phyloP scores from a whole-genome alignment of 164 flowering plant genomes.

The Aristolochia fimbriata region DNA sequence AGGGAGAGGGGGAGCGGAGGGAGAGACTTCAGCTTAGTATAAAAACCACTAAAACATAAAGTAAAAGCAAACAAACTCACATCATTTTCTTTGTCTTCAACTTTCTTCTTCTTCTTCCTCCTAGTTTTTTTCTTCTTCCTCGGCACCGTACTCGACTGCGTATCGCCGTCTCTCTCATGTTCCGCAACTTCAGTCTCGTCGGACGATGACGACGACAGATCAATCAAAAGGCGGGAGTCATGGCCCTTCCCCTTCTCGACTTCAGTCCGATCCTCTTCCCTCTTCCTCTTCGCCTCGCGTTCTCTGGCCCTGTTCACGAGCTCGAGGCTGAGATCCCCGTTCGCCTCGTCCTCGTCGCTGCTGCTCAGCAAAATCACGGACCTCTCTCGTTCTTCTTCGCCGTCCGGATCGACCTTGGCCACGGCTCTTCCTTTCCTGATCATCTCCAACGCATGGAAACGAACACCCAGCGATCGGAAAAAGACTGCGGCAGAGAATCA shows the following conservation, averaged over 20 bases:
- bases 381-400: not conserved
- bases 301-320: slow-evolving; percentile 43
- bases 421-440: too few species aligned
- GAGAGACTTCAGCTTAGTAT: too few species aligned
- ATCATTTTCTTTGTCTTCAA: slow-evolving; percentile 4
- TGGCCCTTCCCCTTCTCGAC: slow-evolving; percentile 1
- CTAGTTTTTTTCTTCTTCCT: slow-evolving; percentile 5
- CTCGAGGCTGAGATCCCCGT: slow-evolving; percentile 52
- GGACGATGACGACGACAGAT: slow-evolving; percentile 16
- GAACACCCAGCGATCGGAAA: too few species aligned
- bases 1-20: too few species aligned
- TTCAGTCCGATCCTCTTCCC: slow-evolving; percentile 4
- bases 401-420: not conserved
- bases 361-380: slow-evolving; percentile 14
- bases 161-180: not conserved
- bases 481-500: too few species aligned
- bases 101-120: slow-evolving; percentile 9
- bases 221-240: slow-evolving; percentile 1
- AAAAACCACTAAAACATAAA: not conserved
- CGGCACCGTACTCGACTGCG: not conserved
- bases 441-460: too few species aligned
- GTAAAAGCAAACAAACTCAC: slow-evolving; percentile 7
- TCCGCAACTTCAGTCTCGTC: slow-evolving; percentile 9
- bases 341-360: slow-evolving; percentile 52
- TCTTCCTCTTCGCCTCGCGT: slow-evolving; percentile 22